These are phyloP conservation scores for Teunomyces gatunensis DNA, from an alignment of 805 yeast genomes.

Conservation along the genomic window DNA sequence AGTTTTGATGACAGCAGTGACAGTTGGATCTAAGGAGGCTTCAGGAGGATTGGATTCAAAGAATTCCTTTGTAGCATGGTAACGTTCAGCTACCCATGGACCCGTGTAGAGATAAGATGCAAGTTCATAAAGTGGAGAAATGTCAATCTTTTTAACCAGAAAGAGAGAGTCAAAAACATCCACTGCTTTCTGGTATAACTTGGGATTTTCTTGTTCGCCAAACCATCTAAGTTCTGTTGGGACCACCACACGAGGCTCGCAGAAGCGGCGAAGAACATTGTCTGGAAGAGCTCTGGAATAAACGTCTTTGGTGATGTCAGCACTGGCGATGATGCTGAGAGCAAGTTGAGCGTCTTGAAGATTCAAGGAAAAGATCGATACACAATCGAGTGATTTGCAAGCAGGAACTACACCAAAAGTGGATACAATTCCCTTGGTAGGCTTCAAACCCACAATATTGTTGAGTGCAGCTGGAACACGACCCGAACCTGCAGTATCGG, in stretches of 20 bases:
- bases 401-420: slow-evolving; percentile 96
- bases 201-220: slow-evolving; percentile 77
- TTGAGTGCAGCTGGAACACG: slow-evolving; percentile 96
- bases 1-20: slow-evolving; percentile 66
- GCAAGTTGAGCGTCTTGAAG: slow-evolving; percentile 80
- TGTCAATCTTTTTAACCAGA: slow-evolving; percentile 64
- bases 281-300: slow-evolving; percentile 76
- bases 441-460: slow-evolving; percentile 89
- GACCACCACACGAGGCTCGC: slow-evolving; percentile 67
- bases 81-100: slow-evolving; percentile 98
- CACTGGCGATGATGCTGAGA: slow-evolving; percentile 67
- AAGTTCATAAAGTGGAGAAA: slow-evolving; percentile 70
- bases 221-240: slow-evolving; percentile 76
- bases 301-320: slow-evolving; percentile 67
- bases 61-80: slow-evolving; percentile 75
- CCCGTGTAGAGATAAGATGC: slow-evolving; percentile 94
- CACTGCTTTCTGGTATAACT: slow-evolving; percentile 62
- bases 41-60: slow-evolving; percentile 68
- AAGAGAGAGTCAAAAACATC: slow-evolving; percentile 47
- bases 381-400: slow-evolving; percentile 91
- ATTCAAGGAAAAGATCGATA: slow-evolving; percentile 77
- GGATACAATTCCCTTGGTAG: slow-evolving; percentile 85
- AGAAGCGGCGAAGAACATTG: slow-evolving; percentile 58
- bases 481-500: slow-evolving; percentile 98
- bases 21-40: slow-evolving; percentile 80